These are phyloP conservation scores for Thelonectria rubi DNA, from an alignment of 2,329 filamentous ascomycete genomes.

Conservation along the genomic window DNA sequence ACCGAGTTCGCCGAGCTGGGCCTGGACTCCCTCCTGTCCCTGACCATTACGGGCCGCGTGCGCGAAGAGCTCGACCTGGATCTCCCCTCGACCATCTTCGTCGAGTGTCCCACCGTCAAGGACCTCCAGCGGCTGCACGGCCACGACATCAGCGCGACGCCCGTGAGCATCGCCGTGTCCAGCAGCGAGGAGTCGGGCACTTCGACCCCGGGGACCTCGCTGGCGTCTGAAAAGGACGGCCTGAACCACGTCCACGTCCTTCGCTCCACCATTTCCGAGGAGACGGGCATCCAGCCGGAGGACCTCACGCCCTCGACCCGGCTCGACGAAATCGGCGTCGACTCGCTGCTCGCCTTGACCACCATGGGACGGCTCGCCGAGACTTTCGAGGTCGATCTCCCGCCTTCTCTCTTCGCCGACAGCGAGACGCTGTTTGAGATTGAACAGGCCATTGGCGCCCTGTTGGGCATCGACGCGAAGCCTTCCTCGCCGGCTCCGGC, in stretches of 20 bases:
- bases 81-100: conserved; percentile 52
- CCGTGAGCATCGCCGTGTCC: conserved; percentile 67
- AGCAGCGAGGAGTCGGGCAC: conserved; percentile 71
- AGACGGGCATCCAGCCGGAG: conserved; percentile 30
- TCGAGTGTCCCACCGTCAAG: conserved; percentile 43
- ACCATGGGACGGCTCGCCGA: conserved; percentile 39
- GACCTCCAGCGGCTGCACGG: conserved; percentile 29
- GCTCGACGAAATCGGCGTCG: conserved; percentile 33
- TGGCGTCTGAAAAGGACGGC: conserved; percentile 22
- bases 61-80: conserved; percentile 63
- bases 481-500: background rate
- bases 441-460: conserved; percentile 27
- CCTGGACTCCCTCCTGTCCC: conserved; percentile 67
- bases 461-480: conserved; percentile 12
- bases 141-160: conserved; percentile 61
- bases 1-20: conserved; percentile 65
- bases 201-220: conserved; percentile 32
- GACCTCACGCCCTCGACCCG: conserved; percentile 30
- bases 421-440: conserved; percentile 31
- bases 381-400: conserved; percentile 30
- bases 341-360: conserved; percentile 33
- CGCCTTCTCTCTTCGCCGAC: conserved; percentile 30
- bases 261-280: conserved; percentile 30
- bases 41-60: conserved; percentile 64
- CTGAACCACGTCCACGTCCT: conserved; percentile 25